Evolutionary conservation across 2,329 filamentous ascomycete genomes (phyloP), one percentile per base, ranked within the genome.

Genomic region (Colletotrichum camelliae): DNA sequence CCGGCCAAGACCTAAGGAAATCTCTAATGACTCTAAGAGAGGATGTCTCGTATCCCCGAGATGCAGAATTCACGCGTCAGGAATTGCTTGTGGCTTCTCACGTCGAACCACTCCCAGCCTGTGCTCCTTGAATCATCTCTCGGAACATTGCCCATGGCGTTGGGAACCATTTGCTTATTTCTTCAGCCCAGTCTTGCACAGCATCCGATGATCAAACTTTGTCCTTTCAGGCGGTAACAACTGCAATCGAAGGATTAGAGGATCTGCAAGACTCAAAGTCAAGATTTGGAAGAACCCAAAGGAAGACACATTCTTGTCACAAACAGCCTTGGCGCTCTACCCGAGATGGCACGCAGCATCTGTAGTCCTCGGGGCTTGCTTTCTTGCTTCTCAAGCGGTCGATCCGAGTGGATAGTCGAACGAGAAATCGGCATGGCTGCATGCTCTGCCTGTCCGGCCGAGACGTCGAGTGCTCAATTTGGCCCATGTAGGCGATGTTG

Each of bases 361-460:
- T 74, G 74, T 76, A 13, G 33, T 5, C 43, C 57, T 76, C 74
- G 74, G 74, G 74, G 74, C 74, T 76, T 74, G 67, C 31, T 33
- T 48, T 58, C 27, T 66, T 18, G 24, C 65, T 58, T 69, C 21
- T 65, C 29, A 48, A 75, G 58, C 58, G 43, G 9, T 24, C 58
- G 16, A 35, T 65, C 74, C 74, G 58, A 74, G 37, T 74, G 58
- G 65, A 33, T 60, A 18, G 29, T 24, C 21, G 18, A 33, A 37
- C 5, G 21, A 27, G 29, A 37, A 33, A 33, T 15, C 31, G 64
- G 27, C 55, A 43, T 48, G 55, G 69, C 73, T 75, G 55, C 74
- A 69, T 73, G 8, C 33, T 39, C 35, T 65, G 37, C 8, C n/a
- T 39, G 33, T 21, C 43, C 48, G 29, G 70, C 58, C 64, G 48